phyloP scores from a whole-genome alignment of 108 stramenopile genomes.

The Mediolabrus comicus region DNA sequence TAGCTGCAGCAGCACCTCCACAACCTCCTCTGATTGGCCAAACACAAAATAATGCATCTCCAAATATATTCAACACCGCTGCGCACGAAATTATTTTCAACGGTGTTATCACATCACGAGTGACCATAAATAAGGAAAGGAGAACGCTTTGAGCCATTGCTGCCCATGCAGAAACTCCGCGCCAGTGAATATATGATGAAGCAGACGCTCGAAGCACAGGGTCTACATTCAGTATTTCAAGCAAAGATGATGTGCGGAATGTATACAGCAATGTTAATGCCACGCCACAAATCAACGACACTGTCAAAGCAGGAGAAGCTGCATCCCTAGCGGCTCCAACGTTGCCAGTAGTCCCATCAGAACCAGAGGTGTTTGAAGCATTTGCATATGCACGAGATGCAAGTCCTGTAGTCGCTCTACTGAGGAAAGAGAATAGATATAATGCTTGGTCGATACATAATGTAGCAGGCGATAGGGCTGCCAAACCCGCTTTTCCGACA shows the following conservation, averaged over 20 bases:
- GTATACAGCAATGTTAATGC: constrained; percentile 63
- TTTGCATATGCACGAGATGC: constrained; percentile 62
- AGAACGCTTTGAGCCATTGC: constrained; percentile 65
- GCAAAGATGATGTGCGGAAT: constrained; percentile 53
- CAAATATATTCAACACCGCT: constrained; percentile 66
- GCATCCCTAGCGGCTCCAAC: constrained; percentile 49
- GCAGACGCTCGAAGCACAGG: constrained; percentile 42
- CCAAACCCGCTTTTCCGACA: constrained; percentile 67
- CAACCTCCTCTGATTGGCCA: constrained; percentile 70
- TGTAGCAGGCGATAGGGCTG: constrained; percentile 83
- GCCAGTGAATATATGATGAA: constrained; percentile 72
- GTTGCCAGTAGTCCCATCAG: background rate
- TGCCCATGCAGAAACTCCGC: constrained; percentile 67
- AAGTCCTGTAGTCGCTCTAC: constrained; percentile 73
- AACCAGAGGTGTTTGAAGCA: background rate
- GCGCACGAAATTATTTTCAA: constrained; percentile 69
- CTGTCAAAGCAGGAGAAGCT: constrained; percentile 62
- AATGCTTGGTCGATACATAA: constrained; percentile 81
- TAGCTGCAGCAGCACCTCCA: constrained; percentile 79
- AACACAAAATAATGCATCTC: constrained; percentile 65
- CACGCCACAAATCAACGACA: constrained; percentile 55
- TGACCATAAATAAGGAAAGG: constrained; percentile 66
- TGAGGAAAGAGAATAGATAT: constrained; percentile 79
- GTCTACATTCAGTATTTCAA: constrained; percentile 57
- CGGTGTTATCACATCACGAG: constrained; percentile 78